Evolutionary conservation across 2,329 filamentous ascomycete species (phyloP).

Genomic region (Aureobasidium mangrovei): DNA sequence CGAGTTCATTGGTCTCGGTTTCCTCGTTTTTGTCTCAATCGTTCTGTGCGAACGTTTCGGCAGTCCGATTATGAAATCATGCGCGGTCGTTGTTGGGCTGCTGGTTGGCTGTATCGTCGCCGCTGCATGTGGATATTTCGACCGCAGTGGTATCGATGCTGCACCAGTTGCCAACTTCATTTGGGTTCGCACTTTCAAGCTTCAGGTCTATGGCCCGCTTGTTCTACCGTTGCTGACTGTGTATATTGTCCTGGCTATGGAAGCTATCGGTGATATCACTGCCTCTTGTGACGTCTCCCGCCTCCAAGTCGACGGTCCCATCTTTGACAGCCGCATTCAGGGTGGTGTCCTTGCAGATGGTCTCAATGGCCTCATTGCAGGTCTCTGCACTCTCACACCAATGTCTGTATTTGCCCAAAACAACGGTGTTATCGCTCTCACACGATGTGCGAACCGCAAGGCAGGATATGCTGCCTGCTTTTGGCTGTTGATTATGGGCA

Average conservation of each 20-base stretch:
- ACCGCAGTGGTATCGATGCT: constrained; percentile 57
- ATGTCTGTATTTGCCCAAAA: constrained; percentile 64
- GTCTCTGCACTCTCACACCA: constrained; percentile 63
- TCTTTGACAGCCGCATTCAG: constrained; percentile 70
- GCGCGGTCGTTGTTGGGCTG: constrained; percentile 64
- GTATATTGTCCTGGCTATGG: constrained; percentile 63
- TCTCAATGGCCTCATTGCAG: constrained; percentile 64
- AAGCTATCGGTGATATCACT: constrained; percentile 61
- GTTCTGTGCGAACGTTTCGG: constrained; percentile 75
- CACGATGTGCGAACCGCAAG: constrained; percentile 69
- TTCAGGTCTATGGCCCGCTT: constrained; percentile 62
- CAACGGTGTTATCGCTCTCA: constrained; percentile 76
- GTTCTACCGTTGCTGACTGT: constrained; percentile 59
- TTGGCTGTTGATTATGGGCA: constrained; percentile 70
- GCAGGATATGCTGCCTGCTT: constrained; percentile 71
- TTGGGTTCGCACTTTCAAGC: constrained; percentile 69
- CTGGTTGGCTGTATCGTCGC: constrained; percentile 67
- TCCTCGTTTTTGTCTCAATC: constrained; percentile 71
- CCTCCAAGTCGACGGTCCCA: constrained; percentile 61
- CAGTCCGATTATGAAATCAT: constrained; percentile 75
- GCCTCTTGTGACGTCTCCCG: constrained; percentile 74
- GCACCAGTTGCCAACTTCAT: constrained; percentile 67
- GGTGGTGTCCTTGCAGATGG: constrained; percentile 73
- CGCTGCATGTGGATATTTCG: constrained; percentile 69
- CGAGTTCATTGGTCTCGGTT: constrained; percentile 70